phyloP scores from a whole-genome alignment of 1,284 basidiomycete species.

The Kwoniella shivajii region DNA sequence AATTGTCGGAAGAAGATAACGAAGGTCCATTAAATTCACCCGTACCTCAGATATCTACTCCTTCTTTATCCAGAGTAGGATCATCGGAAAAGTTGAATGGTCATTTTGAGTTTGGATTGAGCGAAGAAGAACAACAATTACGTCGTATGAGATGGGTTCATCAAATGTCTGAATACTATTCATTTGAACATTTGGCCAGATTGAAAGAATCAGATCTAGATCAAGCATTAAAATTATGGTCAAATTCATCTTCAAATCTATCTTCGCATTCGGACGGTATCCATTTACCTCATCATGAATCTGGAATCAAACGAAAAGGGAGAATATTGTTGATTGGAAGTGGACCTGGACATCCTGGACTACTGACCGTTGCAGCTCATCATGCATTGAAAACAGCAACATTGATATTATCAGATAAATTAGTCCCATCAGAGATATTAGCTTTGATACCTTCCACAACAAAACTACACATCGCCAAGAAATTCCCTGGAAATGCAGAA shows the following conservation, averaged over 20 bases:
- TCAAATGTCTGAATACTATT: conserved; percentile 93
- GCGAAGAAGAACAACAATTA: conserved; percentile 58
- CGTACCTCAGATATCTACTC: conserved; percentile 63
- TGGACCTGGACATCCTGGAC: conserved; percentile 89
- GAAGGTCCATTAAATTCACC: conserved; percentile 74
- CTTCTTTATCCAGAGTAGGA: conserved; percentile 24
- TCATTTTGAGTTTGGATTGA: conserved; percentile 13
- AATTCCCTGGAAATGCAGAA: conserved; percentile 97
- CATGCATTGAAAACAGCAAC: conserved; percentile 75
- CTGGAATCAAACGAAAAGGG: conserved; percentile 54
- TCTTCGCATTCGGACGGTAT: conserved; percentile 12
- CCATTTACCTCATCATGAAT: conserved; percentile 38
- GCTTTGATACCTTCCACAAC: conserved; percentile 73
- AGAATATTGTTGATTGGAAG: conserved; percentile 87
- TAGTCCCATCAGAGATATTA: conserved; percentile 89
- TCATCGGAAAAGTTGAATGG: not conserved
- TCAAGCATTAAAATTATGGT: conserved; percentile 58
- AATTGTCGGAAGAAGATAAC: conserved; percentile 38
- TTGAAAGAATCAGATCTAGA: conserved; percentile 72
- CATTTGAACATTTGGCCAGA: conserved; percentile 71
- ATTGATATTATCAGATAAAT: conserved; percentile 90
- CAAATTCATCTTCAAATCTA: not conserved
- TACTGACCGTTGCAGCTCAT: conserved; percentile 86
- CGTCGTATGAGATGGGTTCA: conserved; percentile 84
- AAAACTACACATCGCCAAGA: conserved; percentile 77